Percentiles rank a stretch among this genome's conserved stretches.
phyloP scores from a whole-genome alignment of 441 rosid species.

The Populus hybrid region DNA sequence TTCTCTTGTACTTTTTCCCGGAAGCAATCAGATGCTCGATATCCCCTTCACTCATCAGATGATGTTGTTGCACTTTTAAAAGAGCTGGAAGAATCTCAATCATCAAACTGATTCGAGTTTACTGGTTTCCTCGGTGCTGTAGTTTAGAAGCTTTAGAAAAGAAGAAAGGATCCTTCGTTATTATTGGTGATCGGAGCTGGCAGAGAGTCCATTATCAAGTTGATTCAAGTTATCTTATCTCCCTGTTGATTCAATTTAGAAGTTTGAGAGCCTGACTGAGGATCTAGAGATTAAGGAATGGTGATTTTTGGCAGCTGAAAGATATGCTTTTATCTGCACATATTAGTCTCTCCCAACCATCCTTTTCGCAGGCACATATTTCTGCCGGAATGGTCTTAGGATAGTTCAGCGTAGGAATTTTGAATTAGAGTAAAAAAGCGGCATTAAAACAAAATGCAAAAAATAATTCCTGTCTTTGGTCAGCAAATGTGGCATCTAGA shows the following conservation, averaged over 20 bases:
- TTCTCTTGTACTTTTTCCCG: constrained; percentile 72
- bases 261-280: neutral
- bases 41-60: no score
- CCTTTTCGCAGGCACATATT: neutral
- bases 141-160: neutral
- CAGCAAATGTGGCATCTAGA: neutral
- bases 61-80: constrained; percentile 14
- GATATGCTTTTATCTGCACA: neutral
- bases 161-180: no score
- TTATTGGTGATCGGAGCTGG: no score
- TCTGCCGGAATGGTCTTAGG: neutral
- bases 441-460: neutral
- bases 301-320: neutral
- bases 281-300: neutral
- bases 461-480: no score
- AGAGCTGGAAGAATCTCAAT: constrained; percentile 31
- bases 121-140: neutral
- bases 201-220: neutral
- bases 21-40: no score
- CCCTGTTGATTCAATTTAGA: no score
- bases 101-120: constrained; percentile 7
- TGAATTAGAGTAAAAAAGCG: neutral
- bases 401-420: neutral
- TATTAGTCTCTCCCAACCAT: neutral
- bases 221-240: no score